Conservation (phyloP, 2,329 filamentous ascomycete genomes). For the Kalaharituber pfeilii region DNA sequence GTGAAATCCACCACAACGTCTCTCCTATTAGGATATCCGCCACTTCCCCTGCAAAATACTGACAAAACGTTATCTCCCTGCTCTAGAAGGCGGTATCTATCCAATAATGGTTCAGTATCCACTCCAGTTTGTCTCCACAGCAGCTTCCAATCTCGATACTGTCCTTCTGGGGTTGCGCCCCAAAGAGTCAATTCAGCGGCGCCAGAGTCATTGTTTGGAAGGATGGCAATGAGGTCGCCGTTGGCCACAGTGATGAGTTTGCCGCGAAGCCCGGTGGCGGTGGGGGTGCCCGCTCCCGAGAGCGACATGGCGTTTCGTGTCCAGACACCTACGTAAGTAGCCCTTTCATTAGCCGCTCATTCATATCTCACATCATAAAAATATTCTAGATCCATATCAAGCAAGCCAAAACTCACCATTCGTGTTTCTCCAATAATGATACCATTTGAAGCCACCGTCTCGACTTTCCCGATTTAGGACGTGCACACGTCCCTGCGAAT, state of each 20-base stretch:
- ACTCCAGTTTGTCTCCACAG: conserved; percentile 27
- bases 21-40: neutral
- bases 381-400: neutral
- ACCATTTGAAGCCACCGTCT: conserved; percentile 26
- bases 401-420: conserved; percentile 20
- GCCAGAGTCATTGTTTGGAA: conserved; percentile 25
- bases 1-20: neutral
- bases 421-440: conserved; percentile 28
- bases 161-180: conserved; percentile 22
- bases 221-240: conserved; percentile 28
- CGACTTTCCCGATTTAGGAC: conserved; percentile 33
- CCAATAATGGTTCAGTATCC: conserved; percentile 29
- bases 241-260: conserved; percentile 26
- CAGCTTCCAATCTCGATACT: conserved; percentile 26
- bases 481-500: conserved; percentile 32
- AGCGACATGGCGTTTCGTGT: conserved; percentile 24
- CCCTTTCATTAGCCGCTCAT: neutral
- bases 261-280: conserved; percentile 23
- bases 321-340: conserved; percentile 24
- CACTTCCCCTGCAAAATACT: neutral
- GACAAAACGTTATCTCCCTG: conserved; percentile 3
- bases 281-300: conserved; percentile 23
- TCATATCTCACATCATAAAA: neutral
- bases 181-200: conserved; percentile 25
- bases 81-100: conserved; percentile 26